Base-by-base conservation (phyloP, 371 early-diverging fungal species). In the Ordospora colligata region DNA sequence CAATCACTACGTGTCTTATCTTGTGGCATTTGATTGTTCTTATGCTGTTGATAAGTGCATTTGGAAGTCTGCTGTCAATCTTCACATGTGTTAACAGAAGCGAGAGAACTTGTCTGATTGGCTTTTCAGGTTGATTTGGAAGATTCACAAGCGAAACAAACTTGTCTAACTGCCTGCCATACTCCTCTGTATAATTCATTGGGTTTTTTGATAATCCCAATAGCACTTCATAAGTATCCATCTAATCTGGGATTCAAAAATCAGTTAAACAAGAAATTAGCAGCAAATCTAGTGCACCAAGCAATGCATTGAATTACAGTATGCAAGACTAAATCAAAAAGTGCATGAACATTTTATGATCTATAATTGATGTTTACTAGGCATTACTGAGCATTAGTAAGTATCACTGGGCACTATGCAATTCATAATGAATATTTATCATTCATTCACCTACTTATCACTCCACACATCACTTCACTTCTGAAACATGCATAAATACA, bases 71-170 rank as follows among this genome's bases (percentile, higher is more conserved):
- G 1, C 27, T 51, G 46, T 70, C 70, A 10, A 70, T 10, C 21
- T 44, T 45, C 27, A 44, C 14, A 23, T 54, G 53, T 5, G 58
- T 22, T 22, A 70, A 32, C 42, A 70, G 58, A 58, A 70, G 53
- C 23, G 53, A 43, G 17, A 70, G 44, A 1, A 54, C 53, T 27
- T 70, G 70, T 1, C 70, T n/a, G 46, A 70, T 70, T 22, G 46
- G 25, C 58, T 70, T 70, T 23, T 27, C 70, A 8, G 70, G 70
- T 25, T 70, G 70, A n/a, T 53, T 70, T 0, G 53, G 37, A 45
- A 70, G 46, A 52, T 46, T 62, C 10, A 70, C 37, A 23, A 70
- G 45, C 19, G 53, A 58, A 17, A 10, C 12, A 23, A 70, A 58
- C 14, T 45, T 46, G 17, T 32, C 44, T 12, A 70, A 42, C 27